Base-by-base conservation (phyloP, 306 rosid species). In the Vigna reflexopilosa region DNA sequence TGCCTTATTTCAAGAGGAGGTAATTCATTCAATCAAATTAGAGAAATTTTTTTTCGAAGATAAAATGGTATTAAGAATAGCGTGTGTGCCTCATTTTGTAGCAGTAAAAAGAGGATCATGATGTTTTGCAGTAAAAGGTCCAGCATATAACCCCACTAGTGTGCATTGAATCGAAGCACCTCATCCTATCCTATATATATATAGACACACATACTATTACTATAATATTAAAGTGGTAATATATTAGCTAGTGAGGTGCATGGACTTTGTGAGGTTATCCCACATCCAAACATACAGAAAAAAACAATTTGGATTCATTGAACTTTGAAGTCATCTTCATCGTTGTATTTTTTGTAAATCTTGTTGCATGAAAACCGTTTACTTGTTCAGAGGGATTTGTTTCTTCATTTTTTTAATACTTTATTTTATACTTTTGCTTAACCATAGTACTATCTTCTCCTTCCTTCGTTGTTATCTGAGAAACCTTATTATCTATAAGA, bases 331-430 rank as follows among this genome's bases (percentile, higher is more conserved):
- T 81, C 79, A 81, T 77, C 85, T 81, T 73, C 83, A 52, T 68
- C 45, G 77, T 81, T 81, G 80, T 77, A 85, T 64, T 72, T 80
- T 57, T 48, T 58, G 73, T 15, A 24, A 44, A 52, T 54, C 81
- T 73, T 58, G 36, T 80, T 83, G 84, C 87, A 83, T 79, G 81
- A 75, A 83, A 83, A 75, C 84, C 82, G 76, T 78, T 80, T 83
- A 70, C 81, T 79, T 76, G 70, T 75, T 83, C 69, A 20, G 57
- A 47, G 71, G 51, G 73, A 76, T 79, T 44, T 79, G 76, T 65
- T 77, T 64, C 54, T 72, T 38, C 24, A 9, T 62, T 36, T 55
- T 42, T 48, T 70, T 70, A 40, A 44, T 45, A 56, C 28, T 36
- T 63, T 20, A 17, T 48, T 26, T 58, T 48, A 68, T 6, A 36